Base-by-base conservation (phyloP, 345 rosid genomes). In the Dimocarpus longan region DNA sequence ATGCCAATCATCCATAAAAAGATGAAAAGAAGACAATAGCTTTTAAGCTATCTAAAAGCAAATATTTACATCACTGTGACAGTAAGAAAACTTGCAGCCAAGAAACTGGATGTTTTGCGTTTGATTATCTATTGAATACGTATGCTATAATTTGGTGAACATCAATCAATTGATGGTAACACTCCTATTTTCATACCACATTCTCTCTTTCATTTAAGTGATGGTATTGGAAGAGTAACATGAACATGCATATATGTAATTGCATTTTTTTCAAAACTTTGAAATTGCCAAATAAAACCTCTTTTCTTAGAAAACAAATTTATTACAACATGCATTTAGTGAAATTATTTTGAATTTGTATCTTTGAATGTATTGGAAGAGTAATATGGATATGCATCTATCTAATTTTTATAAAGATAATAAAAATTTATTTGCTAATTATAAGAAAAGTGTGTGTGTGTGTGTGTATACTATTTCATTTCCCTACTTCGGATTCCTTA, bases 221-320 rank as follows among this genome's bases (percentile, higher is more conserved):
- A 57, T 57, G 63, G 24, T 18, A 57, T 5, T 50, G 37, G 37
- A 32, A 32, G 37, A 32, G 37, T 3, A 32, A 32, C 2, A 32
- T 32, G 37, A 32, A 32, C 2, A 32, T 32, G 37, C 37, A 32
- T 32, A 1, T 2, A 32, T 32, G 3, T 32, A 32, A 32, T 32
- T 32, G 37, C 37, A 32, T 32, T 32, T 32, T 32, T 32, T 32
- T 32, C 37, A 3, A 32, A 32, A 32, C 37, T 32, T 32, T 50
- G 56, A 50, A 50, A 11, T 13, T 83, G 72, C 82, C 69, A 5
- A 86, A 88, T 43, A 32, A 32, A 32, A 32, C 37, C 37, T 32
- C 2, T 32, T 32, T 32, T 32, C 37, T 32, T 1, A 32, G 2
- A 32, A 2, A 2, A 32, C 2, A 32, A 32, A 32, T 32, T 32